Evolutionary conservation across 345 rosid species (phyloP).

Genomic region (Populus pruinosa): DNA sequence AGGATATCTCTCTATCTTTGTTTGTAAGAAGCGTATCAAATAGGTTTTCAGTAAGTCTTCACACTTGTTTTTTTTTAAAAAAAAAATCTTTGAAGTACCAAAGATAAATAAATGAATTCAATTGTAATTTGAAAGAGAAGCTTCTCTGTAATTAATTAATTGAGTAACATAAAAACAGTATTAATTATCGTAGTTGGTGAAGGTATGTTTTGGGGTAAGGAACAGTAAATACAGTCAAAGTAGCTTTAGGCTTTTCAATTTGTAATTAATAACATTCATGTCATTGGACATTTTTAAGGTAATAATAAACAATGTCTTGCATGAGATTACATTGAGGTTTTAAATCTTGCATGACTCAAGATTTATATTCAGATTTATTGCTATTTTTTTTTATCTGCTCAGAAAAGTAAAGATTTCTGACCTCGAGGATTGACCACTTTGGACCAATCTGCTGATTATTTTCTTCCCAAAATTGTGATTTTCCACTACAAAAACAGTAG

Average conservation of each 20-base stretch:
- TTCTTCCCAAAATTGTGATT: background rate
- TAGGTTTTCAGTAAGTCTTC: conserved; percentile 15
- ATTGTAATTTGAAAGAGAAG: conserved; percentile 18
- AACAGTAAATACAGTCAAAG: conserved; percentile 13
- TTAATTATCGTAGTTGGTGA: conserved; percentile 3
- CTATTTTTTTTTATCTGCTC: too few species aligned
- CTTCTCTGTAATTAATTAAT: conserved; percentile 13
- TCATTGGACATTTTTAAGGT: background rate
- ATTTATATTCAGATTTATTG: background rate
- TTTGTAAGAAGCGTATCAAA: background rate
- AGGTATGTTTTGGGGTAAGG: conserved; percentile 7
- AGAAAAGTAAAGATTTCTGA: background rate
- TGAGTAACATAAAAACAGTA: background rate
- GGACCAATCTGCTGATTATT: background rate
- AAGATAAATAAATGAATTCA: background rate
- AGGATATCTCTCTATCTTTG: background rate
- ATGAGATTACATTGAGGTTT: background rate
- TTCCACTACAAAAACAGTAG: background rate
- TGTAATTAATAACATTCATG: conserved; percentile 14
- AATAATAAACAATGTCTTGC: background rate
- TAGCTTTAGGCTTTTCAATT: background rate
- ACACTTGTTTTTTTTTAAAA: conserved; percentile 6
- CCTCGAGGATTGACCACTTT: background rate
- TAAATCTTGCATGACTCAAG: background rate
- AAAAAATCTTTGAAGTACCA: background rate